A percentile compares a stretch with the other conserved stretches of the same genome.
These are phyloP conservation scores for Spathaspora passalidarum DNA, from an alignment of 805 yeast species.

Conservation along the genomic window DNA sequence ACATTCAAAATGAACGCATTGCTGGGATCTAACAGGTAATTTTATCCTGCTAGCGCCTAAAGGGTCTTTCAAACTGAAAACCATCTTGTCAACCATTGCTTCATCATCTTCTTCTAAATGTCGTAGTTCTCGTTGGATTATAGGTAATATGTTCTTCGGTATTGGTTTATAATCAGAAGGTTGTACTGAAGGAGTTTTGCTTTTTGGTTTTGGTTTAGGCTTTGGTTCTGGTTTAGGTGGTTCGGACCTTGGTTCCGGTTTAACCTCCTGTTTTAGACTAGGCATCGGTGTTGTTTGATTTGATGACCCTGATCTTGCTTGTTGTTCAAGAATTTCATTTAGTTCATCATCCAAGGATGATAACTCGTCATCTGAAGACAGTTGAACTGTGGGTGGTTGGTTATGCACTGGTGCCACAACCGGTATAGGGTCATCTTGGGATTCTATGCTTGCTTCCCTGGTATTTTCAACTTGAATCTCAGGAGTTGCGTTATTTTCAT, in stretches of 20 bases:
- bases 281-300: neutral
- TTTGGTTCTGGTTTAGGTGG: neutral
- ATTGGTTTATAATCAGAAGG: constrained; percentile 18
- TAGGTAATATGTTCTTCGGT: constrained; percentile 27
- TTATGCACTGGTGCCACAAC: neutral
- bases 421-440: neutral
- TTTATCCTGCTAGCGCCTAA: constrained; percentile 34
- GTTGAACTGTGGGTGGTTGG: neutral
- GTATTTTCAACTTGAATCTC: neutral
- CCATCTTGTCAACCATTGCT: constrained; percentile 33
- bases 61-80: constrained; percentile 40
- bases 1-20: constrained; percentile 42
- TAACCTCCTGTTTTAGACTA: neutral
- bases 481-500: too few species aligned
- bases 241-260: neutral
- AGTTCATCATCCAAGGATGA: constrained; percentile 17
- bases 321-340: constrained; percentile 10
- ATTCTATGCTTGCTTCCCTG: neutral
- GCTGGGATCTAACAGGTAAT: constrained; percentile 37
- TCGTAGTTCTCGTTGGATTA: constrained; percentile 26
- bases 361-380: constrained; percentile 11
- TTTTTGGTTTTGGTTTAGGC: neutral
- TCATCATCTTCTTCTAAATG: constrained; percentile 22
- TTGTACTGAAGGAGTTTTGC: neutral
- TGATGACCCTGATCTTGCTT: neutral